Evolutionary conservation across 2,329 filamentous ascomycete genomes (phyloP), one percentile per base, ranked within the genome.

Genomic region (Fusarium heterosporum): DNA sequence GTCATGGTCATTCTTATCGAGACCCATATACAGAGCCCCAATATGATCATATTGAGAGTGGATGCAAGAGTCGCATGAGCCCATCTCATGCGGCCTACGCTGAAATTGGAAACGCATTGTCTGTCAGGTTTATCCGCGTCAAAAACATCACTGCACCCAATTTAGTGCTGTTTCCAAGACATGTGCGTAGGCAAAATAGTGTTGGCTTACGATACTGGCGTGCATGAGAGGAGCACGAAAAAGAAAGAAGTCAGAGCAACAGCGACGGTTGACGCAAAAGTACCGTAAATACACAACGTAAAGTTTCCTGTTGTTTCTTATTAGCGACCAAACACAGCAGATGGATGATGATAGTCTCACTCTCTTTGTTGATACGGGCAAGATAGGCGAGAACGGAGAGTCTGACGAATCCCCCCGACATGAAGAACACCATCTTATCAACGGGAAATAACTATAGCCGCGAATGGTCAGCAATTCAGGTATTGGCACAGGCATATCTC

Each of bases 21-120:
- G 13, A 79, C 74, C 76, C 75, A 80, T 26, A 78, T 74, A 3
- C 79, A 77, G 25, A 81, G 66, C 5, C 71, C 61, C 22, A 81
- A 63, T 11, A 81, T 72, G 36, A 71, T 61, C 11, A 76, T 49
- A 41, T 82, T 79, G 7, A 80, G 68, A 29, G 74, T 68, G 11
- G 79, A 68, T 28, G 76, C 74, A 12, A 75, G 55, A 14, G 72
- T 57, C n/a, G 72, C 72, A 48, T 79, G 76, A 2, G 72, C 68
- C 41, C 73, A 70, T 74, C 80, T 76, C 71, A 80, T 76, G n/a
- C 61, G 55, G 9, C 60, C 58, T 16, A 73, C 52, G 8, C 47
- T 61, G 8, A 62, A 22, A 6, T 63, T 69, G 13, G 61, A 58
- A 4, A 71, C 51, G 13, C 71, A 73, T 10, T 71, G 34, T 10